Conservation (phyloP, 1,139 yeast genomes). For the Yamadazyma mexicana region DNA sequence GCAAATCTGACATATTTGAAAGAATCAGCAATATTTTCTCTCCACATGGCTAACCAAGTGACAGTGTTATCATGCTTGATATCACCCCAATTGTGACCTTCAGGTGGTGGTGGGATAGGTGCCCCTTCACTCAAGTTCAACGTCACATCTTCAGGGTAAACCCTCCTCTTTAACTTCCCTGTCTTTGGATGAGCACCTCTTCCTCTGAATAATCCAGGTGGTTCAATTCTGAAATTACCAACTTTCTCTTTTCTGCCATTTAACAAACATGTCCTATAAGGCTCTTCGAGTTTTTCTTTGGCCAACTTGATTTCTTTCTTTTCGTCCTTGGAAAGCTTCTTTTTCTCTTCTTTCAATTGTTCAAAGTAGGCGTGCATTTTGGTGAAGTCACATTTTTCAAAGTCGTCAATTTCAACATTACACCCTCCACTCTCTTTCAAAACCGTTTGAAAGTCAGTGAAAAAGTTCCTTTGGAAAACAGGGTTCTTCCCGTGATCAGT, state of each 20-base stretch:
- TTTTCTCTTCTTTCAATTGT: slow-evolving; percentile 68
- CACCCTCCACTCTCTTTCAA: slow-evolving; percentile 71
- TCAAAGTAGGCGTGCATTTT: slow-evolving; percentile 77
- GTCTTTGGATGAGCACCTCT: slow-evolving; percentile 98
- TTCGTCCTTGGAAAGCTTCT: slow-evolving; percentile 63
- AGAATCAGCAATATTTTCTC: slow-evolving; percentile 82
- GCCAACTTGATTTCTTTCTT: slow-evolving; percentile 73
- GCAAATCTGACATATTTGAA: slow-evolving; percentile 90
- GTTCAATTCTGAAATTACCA: slow-evolving; percentile 92
- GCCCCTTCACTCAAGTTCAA: slow-evolving; percentile 76
- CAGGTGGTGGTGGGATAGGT: slow-evolving; percentile 78
- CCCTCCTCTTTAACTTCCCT: slow-evolving; percentile 82
- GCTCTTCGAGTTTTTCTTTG: slow-evolving; percentile 75
- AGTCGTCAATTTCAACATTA: slow-evolving; percentile 53
- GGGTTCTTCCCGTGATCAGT: slow-evolving; percentile 90
- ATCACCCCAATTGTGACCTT: slow-evolving; percentile 90
- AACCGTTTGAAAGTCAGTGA: slow-evolving; percentile 71
- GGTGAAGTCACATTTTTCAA: slow-evolving; percentile 74
- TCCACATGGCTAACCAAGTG: slow-evolving; percentile 97
- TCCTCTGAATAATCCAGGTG: slow-evolving; percentile 94
- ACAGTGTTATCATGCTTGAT: slow-evolving; percentile 86
- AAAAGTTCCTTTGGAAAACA: slow-evolving; percentile 83
- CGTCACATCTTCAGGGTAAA: slow-evolving; percentile 84
- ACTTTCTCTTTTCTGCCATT: slow-evolving; percentile 91
- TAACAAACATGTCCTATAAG: slow-evolving; percentile 73